These are phyloP conservation scores for Serendipita vermifera DNA, from an alignment of 768 basidiomycete genomes.

Conservation along the genomic window DNA sequence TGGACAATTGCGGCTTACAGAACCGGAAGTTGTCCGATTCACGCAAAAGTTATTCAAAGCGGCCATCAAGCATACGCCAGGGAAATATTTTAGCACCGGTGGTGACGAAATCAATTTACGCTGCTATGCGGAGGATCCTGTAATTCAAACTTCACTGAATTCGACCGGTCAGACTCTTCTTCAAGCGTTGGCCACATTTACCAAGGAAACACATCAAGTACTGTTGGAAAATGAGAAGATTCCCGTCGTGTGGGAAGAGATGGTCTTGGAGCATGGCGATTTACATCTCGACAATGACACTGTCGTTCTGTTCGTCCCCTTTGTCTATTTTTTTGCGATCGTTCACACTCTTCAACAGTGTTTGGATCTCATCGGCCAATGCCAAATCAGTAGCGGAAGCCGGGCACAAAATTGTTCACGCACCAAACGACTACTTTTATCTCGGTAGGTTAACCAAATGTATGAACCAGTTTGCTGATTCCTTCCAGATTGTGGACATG, in stretches of 20 bases:
- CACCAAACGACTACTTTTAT: slow-evolving; percentile 66
- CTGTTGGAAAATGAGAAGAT: slow-evolving; percentile 49
- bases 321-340: slow-evolving; percentile 10
- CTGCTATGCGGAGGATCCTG: slow-evolving; percentile 51
- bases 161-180: slow-evolving; percentile 40
- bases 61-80: slow-evolving; percentile 35
- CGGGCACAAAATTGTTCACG: slow-evolving; percentile 51
- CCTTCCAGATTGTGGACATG: slow-evolving; percentile 50
- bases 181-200: slow-evolving; percentile 52
- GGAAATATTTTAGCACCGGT: slow-evolving; percentile 60
- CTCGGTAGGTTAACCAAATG: slow-evolving; percentile 23
- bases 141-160: slow-evolving; percentile 45
- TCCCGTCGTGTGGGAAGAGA: slow-evolving; percentile 77
- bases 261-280: slow-evolving; percentile 46
- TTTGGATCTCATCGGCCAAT: slow-evolving; percentile 59
- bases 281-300: slow-evolving; percentile 36
- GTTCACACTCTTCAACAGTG: slow-evolving; percentile 28
- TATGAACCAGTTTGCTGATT: not conserved
- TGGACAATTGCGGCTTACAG: slow-evolving; percentile 66
- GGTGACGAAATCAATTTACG: slow-evolving; percentile 66
- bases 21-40: slow-evolving; percentile 46
- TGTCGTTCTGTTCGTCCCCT: slow-evolving; percentile 35
- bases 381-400: slow-evolving; percentile 46
- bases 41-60: slow-evolving; percentile 39
- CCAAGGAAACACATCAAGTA: slow-evolving; percentile 42